Conservation (phyloP, 805 yeast species). For the Vanderwaltozyma verrucispora region DNA sequence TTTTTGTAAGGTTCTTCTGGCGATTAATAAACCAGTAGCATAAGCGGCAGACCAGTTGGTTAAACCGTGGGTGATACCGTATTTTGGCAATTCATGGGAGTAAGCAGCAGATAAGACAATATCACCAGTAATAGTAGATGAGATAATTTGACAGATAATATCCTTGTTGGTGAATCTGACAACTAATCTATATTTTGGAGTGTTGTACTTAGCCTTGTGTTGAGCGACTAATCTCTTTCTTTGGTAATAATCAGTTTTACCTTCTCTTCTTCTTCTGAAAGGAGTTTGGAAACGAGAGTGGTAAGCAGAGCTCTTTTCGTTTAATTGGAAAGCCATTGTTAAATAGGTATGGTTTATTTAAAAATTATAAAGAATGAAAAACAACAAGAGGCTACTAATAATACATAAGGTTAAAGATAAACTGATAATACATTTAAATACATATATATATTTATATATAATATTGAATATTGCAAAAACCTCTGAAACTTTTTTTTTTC, state of each 20-base stretch:
- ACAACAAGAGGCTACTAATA: too few relatives aligned
- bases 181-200: conserved; percentile 99
- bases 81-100: conserved; percentile 96
- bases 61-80: conserved; percentile 96
- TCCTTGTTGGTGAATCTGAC: conserved; percentile 99
- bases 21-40: conserved; percentile 96
- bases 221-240: conserved; percentile 99
- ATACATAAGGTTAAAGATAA: too few relatives aligned
- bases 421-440: too few relatives aligned
- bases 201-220: conserved; percentile 99
- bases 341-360: conserved; percentile 2
- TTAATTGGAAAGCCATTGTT: conserved; percentile 36
- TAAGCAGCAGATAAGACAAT: conserved; percentile 94
- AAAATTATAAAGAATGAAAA: too few relatives aligned
- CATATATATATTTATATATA: too few relatives aligned
- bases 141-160: conserved; percentile 94
- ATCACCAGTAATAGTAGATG: conserved; percentile 97
- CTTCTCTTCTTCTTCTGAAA: conserved; percentile 99
- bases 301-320: conserved; percentile 82
- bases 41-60: conserved; percentile 99
- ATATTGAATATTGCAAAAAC: too few relatives aligned
- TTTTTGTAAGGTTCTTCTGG: conserved; percentile 98
- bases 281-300: conserved; percentile 99
- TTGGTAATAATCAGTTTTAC: conserved; percentile 99
- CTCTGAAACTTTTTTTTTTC: too few relatives aligned